Evolutionary conservation across 306 rosid genomes (phyloP).

Genomic region (Urtica urens): DNA sequence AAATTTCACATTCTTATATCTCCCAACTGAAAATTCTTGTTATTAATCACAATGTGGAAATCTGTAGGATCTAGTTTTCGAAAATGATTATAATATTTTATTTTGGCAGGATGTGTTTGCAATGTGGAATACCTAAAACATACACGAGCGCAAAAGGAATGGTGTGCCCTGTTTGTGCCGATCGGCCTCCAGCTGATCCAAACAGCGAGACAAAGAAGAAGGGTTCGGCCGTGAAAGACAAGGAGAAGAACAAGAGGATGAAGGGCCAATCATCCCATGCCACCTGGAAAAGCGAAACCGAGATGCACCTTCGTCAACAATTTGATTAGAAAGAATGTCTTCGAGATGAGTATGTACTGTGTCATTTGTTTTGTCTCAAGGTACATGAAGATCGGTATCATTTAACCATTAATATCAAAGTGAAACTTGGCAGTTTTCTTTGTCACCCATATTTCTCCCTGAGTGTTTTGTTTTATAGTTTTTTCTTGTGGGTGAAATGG

Average conservation of each 20-base stretch:
- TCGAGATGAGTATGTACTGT: no score
- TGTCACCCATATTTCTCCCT: no score
- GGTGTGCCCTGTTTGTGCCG: constrained; percentile 86
- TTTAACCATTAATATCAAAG: no score
- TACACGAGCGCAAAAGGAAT: constrained; percentile 69
- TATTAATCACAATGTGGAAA: no score
- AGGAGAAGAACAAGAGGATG: constrained; percentile 88
- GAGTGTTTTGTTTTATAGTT: no score
- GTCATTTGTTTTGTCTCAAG: no score
- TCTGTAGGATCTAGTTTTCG: no score
- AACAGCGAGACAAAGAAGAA: constrained; percentile 57
- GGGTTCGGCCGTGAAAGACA: constrained; percentile 77
- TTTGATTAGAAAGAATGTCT: constrained; percentile 66
- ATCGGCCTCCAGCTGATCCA: constrained; percentile 54
- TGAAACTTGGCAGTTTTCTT: no score
- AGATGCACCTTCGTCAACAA: constrained; percentile 90
- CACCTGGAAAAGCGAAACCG: constrained; percentile 92
- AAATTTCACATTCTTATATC: no score
- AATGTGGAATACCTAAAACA: constrained; percentile 89
- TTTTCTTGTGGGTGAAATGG: no score
- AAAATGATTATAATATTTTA: not conserved
- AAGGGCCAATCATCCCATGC: constrained; percentile 94
- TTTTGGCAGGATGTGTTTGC: constrained; percentile 70
- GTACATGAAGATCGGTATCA: no score
- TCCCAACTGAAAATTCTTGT: no score